These are phyloP conservation scores for Daldinia loculata DNA, from an alignment of 495 filamentous ascomycete genomes.

Conservation along the genomic window DNA sequence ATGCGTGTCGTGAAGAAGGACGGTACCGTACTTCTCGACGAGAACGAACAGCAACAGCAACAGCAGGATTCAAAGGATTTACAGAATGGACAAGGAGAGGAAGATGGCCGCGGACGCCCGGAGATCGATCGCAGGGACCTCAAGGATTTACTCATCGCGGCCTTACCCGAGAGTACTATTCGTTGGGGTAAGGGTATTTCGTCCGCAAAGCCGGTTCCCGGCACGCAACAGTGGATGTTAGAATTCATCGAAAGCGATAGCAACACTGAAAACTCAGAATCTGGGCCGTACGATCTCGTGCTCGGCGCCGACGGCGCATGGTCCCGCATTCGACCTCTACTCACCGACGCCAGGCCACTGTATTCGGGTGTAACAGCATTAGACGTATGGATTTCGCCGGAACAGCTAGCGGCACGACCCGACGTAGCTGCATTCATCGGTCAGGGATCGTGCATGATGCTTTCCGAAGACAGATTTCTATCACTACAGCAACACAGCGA, in stretches of 20 bases:
- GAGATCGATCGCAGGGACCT: constrained; percentile 59
- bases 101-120: constrained; percentile 52
- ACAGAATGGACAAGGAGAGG: constrained; percentile 7
- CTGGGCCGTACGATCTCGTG: constrained; percentile 59
- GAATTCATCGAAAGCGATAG: constrained; percentile 48
- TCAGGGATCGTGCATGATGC: constrained; percentile 54
- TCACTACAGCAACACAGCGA: constrained; percentile 55
- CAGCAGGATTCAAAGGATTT: neutral
- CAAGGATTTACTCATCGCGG: constrained; percentile 50
- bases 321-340: constrained; percentile 59
- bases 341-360: constrained; percentile 58
- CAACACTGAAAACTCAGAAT: constrained; percentile 1
- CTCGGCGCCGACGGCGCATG: constrained; percentile 72
- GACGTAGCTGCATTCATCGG: constrained; percentile 52
- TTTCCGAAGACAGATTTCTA: constrained; percentile 52
- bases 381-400: constrained; percentile 48
- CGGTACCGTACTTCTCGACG: constrained; percentile 51
- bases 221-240: constrained; percentile 43
- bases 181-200: constrained; percentile 57
- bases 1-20: constrained; percentile 51
- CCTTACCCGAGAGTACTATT: constrained; percentile 51
- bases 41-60: constrained; percentile 36
- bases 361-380: constrained; percentile 59
- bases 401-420: constrained; percentile 42
- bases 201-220: constrained; percentile 19